Evolutionary conservation across 2,329 filamentous ascomycete species (phyloP), one percentile per base, ranked within the genome.

Genomic region (Colletotrichum salicis): DNA sequence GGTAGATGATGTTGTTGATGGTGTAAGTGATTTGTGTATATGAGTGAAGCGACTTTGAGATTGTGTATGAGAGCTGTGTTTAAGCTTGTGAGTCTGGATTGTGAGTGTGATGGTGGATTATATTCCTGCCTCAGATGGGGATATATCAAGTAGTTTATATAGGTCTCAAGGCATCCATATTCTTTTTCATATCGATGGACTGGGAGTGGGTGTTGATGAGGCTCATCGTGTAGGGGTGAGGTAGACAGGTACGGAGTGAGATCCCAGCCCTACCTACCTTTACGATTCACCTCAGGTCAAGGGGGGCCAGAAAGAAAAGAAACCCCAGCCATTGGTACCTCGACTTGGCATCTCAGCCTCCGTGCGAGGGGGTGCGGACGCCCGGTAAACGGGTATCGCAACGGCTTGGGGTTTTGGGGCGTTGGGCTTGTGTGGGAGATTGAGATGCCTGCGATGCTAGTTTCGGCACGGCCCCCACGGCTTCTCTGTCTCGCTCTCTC

Each of bases 11-110:
- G 67, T 76, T 76, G 72, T 76, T 75, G 67, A 74, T 75, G 67
- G 67, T 72, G 77, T 70, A 63, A 76, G 74, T 48, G 41, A 19
- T 73, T 69, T 64, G 77, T 73, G 55, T 77, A 74, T 64, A 78
- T 79, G 41, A 41, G 33, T 52, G 31, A 15, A 58, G 35, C 64
- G 15, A 41, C 37, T 33, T 31, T 61, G 31, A 29, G 52, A 5
- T 13, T 57, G 41, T 29, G 27, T 24, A 31, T 64, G 48, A 62
- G 27, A 59, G 35, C 54, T 63, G 57, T 71, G 60, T 62, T 35
- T 52, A 41, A 29, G 52, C 60, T 37, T 31, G 54, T 60, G 35
- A 45, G 64, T 31, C 64, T 67, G 52, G 64, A 45, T 22, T 75
- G 69, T 54, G 67, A 52, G 37, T 51, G 55, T 56, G 70, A 37